Base-by-base conservation (phyloP, 2,329 filamentous ascomycete genomes). In the Penicillium decumbens region DNA sequence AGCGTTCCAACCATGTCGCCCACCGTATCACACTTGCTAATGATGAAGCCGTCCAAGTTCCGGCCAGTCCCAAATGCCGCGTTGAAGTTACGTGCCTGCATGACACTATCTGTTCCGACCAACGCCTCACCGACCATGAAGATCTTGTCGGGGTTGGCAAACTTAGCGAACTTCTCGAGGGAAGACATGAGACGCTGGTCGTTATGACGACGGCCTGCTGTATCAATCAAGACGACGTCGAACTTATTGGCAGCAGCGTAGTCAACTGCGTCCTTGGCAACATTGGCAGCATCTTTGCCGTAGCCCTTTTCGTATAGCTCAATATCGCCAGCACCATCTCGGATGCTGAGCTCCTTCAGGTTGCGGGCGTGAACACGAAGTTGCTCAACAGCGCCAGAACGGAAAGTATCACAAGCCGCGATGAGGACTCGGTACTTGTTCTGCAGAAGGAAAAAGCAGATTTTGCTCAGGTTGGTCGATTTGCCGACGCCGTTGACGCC, bases 401-500 rank as follows among this genome's bases (percentile, higher is more conserved):
- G 87, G 79, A 98, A 98, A 2, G 93, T 98, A 70, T 98, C 92
- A 61, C 89, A 93, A 8, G 93, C 92, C 12, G 89, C 92, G 58
- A 98, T 89, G 49, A 98, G 80, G 13, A 98, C 90, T 65, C 88
- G 88, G 77, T 95, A 95, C 68, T 95, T 91, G 77, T 98, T 98
- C 72, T 98, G 92, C 28, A 98, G 78, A 32, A 98, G 78, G 75
- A 98, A 98, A 74, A 93, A 98, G 71, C 91, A 95, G 59, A 98
- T 95, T 72, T 98, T 98, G 70, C 89, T 92, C 32, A 98, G 79
- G 67, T 96, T 97, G 45, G 93, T 98, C 13, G 91, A 96, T 75
- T 98, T 98, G 65, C 93, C 93, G 32, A 98, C 93, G 46, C 93
- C 93, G 69, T 98, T 98, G 67, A 98, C 93, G 54, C 93, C 93